A percentile compares a stretch with the other conserved stretches of the same genome.
Conservation (phyloP, 75 land plant species). For the Gnetum montanum region DNA sequence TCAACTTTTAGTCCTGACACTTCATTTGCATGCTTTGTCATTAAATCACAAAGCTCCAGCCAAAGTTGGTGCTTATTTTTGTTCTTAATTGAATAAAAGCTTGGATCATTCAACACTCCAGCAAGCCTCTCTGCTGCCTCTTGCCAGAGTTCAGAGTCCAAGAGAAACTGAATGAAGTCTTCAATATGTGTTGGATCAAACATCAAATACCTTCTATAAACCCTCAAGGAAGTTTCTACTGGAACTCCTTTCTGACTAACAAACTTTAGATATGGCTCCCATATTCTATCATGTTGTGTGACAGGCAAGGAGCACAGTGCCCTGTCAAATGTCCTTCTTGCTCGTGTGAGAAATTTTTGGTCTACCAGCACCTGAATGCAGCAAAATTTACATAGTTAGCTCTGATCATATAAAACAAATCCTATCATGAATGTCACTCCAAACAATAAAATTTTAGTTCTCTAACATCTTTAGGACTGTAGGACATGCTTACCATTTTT, state of each 20-base stretch:
- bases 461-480: too few species aligned
- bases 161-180: slow-evolving; percentile 85
- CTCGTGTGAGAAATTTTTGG: slow-evolving; percentile 57
- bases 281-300: slow-evolving; percentile 88
- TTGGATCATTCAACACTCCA: slow-evolving; percentile 73
- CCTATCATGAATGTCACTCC: too few species aligned
- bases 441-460: too few species aligned
- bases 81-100: slow-evolving; percentile 68
- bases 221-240: slow-evolving; percentile 81
- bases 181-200: slow-evolving; percentile 89
- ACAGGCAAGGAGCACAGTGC: slow-evolving; percentile 87
- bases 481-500: too few species aligned
- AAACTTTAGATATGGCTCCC: slow-evolving; percentile 65
- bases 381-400: too few species aligned
- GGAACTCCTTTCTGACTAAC: slow-evolving; percentile 83
- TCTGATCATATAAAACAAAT: too few species aligned
- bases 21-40: slow-evolving; percentile 77
- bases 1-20: slow-evolving; percentile 88
- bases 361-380: slow-evolving; percentile 39
- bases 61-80: slow-evolving; percentile 87
- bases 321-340: slow-evolving; percentile 74
- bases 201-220: slow-evolving; percentile 75
- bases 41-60: slow-evolving; percentile 88
- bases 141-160: slow-evolving; percentile 66
- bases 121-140: slow-evolving; percentile 87